A percentile compares a stretch with the other conserved stretches of the same genome.
Conservation (phyloP, 345 rosid species). For the Citrus mangshanensis region DNA sequence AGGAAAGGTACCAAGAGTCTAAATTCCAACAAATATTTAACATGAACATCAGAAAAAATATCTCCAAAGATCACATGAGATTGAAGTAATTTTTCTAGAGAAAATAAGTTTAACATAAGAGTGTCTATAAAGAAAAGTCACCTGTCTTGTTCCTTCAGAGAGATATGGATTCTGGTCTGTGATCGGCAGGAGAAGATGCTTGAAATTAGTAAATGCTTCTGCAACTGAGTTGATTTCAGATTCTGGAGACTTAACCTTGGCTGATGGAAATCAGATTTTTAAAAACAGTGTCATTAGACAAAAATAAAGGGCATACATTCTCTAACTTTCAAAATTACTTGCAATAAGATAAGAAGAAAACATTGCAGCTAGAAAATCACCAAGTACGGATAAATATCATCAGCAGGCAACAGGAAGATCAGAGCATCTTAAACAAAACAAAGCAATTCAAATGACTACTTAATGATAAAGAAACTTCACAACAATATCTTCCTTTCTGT, state of each 20-base stretch:
- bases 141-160: slow-evolving; percentile 94
- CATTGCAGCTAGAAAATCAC: background rate
- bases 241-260: slow-evolving; percentile 55
- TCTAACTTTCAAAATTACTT: background rate
- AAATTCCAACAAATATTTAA: background rate
- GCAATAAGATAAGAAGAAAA: background rate
- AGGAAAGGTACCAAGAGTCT: background rate
- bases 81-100: background rate
- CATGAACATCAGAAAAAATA: background rate
- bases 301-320: background rate
- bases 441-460: background rate
- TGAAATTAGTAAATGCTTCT: slow-evolving; percentile 57
- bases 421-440: background rate
- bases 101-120: background rate
- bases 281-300: background rate
- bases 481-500: background rate
- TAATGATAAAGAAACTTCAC: background rate
- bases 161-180: slow-evolving; percentile 82
- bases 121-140: slow-evolving; percentile 16
- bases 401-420: background rate
- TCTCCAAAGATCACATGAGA: background rate
- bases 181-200: slow-evolving; percentile 81
- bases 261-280: slow-evolving; percentile 32
- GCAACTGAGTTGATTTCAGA: slow-evolving; percentile 46
- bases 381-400: background rate